phyloP scores from a whole-genome alignment of 768 basidiomycete species.

The Dentipellis sp. region DNA sequence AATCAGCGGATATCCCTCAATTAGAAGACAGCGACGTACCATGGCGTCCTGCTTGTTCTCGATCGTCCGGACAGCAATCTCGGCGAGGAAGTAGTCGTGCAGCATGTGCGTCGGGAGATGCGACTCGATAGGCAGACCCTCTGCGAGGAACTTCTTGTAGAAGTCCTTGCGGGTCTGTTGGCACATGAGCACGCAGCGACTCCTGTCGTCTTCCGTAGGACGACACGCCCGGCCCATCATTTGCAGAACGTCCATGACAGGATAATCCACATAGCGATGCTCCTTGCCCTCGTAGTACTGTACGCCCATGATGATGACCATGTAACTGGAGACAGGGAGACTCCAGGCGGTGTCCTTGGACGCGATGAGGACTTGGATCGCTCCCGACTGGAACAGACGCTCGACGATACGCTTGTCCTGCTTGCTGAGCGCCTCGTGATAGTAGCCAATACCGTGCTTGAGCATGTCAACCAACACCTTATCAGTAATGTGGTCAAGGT shows the following conservation, averaged over 20 bases:
- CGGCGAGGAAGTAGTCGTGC: constrained; percentile 96
- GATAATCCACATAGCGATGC: constrained; percentile 96
- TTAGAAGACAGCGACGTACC: constrained; percentile 32
- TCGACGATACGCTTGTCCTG: constrained; percentile 95
- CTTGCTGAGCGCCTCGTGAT: constrained; percentile 86
- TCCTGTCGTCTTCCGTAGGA: constrained; percentile 78
- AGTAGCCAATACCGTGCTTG: constrained; percentile 88
- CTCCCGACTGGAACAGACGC: constrained; percentile 85
- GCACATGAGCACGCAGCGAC: constrained; percentile 94
- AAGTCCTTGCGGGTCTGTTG: constrained; percentile 98
- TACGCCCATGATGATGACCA: constrained; percentile 99
- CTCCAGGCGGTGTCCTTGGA: constrained; percentile 99
- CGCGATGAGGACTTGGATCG: constrained; percentile 89
- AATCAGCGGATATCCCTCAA: not conserved
- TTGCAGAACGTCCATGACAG: constrained; percentile 96
- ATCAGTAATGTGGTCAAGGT: constrained; percentile 80
- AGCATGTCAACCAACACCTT: constrained; percentile 67
- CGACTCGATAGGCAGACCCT: constrained; percentile 96
- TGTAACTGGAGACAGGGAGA: constrained; percentile 86
- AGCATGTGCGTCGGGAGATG: constrained; percentile 84
- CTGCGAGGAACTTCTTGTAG: constrained; percentile 96
- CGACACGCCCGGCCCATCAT: constrained; percentile 99
- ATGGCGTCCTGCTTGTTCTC: constrained; percentile 98
- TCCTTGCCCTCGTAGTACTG: constrained; percentile 96
- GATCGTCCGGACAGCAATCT: constrained; percentile 97